phyloP scores from a whole-genome alignment of 371 early-diverging fungal genomes.

The Apophysomyces elegans region DNA sequence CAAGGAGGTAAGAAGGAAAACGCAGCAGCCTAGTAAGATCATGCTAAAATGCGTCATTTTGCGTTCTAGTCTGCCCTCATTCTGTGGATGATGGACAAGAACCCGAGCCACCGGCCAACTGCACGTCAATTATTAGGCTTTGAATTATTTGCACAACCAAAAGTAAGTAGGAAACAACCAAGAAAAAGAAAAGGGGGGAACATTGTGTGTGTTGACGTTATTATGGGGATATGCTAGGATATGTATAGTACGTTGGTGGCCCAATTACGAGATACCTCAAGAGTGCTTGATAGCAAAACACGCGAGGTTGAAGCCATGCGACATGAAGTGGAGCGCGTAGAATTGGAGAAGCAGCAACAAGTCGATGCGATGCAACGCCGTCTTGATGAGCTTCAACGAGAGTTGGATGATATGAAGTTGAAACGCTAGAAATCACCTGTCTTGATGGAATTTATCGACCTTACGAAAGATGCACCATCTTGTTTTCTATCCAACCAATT shows the following conservation, averaged over 20 bases:
- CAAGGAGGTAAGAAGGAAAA: constrained; percentile 57
- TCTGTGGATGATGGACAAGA: constrained; percentile 74
- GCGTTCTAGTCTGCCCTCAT: constrained; percentile 66
- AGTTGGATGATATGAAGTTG: constrained; percentile 16
- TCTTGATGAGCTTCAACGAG: constrained; percentile 21
- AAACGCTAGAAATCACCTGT: neutral
- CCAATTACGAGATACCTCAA: constrained; percentile 27
- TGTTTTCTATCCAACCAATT: neutral
- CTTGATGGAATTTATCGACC: neutral
- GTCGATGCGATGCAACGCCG: constrained; percentile 23
- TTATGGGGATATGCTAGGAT: constrained; percentile 16
- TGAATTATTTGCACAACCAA: constrained; percentile 56
- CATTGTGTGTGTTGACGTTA: constrained; percentile 6
- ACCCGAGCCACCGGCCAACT: constrained; percentile 74
- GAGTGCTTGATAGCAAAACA: constrained; percentile 31
- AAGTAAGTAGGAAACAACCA: constrained; percentile 10
- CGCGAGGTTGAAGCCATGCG: constrained; percentile 32
- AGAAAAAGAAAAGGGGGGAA: neutral
- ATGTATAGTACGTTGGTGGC: constrained; percentile 22
- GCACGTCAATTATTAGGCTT: constrained; percentile 77
- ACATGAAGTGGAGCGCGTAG: constrained; percentile 25
- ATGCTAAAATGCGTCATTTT: neutral
- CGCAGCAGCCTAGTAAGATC: constrained; percentile 1
- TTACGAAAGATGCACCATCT: neutral
- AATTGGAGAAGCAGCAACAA: constrained; percentile 32